Base-by-base conservation (phyloP, 306 rosid species). In the Glycine latifolia region DNA sequence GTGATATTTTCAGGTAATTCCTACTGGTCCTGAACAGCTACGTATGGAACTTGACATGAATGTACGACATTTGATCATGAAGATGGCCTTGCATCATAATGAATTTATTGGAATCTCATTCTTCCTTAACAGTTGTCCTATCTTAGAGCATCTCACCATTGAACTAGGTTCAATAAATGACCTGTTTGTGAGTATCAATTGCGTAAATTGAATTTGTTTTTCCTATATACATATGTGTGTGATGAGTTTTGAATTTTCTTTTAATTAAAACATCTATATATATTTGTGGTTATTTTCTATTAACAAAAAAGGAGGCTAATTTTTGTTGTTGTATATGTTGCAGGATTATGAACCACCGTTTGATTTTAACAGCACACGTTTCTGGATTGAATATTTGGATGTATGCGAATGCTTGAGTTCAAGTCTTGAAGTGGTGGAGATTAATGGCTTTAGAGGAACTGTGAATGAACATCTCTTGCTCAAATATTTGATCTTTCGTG, bases 81-180 rank as follows among this genome's bases (percentile, higher is more conserved):
- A 88, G 26, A 75, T 85, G 0, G 43, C 48, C 0, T 26, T 91
- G 81, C 85, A 89, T 9, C 7, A 61, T 1, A 2, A 66, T 82
- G 92, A 88, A 56, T 80, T 68, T 12, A 46, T 6, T 5, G 92
- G 90, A 39, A 85, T 88, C 56, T 31, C 56, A 20, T 89, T 88
- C 61, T 59, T 91, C 73, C 58, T 91, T 13, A 67, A 65, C 5
- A 87, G 86, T 43, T 87, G 89, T 33, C 88, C 88, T 15, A 3
- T 0, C 3, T 20, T 89, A 48, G 79, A 84, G 60, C 70, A 50
- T 41, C 87, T 89, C 9, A 89, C 90, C 8, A 52, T 91, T 61
- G 13, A 82, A 13, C 10, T 87, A 7, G 33, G 71, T 54, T 56
- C 4, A 2, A 16, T n/a, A 10, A 80, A 20, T 46, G 0, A 61